phyloP scores from a whole-genome alignment of 2,329 filamentous ascomycete genomes.

The Pseudopyricularia cyperi region DNA sequence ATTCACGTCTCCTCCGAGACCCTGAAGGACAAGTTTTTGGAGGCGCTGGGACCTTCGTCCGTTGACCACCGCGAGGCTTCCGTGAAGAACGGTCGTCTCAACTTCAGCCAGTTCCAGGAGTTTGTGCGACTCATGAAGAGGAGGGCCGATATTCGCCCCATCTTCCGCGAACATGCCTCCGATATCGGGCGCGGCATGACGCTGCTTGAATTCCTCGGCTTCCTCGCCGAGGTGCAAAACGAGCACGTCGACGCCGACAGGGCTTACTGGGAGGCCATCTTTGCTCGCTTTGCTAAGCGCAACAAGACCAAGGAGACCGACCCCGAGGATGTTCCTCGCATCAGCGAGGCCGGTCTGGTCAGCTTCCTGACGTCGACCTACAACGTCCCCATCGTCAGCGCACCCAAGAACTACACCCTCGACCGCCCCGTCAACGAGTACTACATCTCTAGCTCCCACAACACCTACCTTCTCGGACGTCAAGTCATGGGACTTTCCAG shows the following conservation, averaged over 20 bases:
- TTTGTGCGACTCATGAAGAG: conserved; percentile 78
- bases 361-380: conserved; percentile 62
- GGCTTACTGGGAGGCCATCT: conserved; percentile 57
- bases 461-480: conserved; percentile 86
- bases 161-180: conserved; percentile 52
- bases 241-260: conserved; percentile 60
- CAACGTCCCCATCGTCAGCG: conserved; percentile 54
- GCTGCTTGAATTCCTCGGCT: conserved; percentile 59
- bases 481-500: conserved; percentile 86
- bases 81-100: conserved; percentile 51
- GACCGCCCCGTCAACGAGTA: conserved; percentile 90
- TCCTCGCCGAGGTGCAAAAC: conserved; percentile 60
- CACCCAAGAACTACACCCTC: conserved; percentile 49
- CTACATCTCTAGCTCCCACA: conserved; percentile 96
- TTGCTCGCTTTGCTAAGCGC: conserved; percentile 54
- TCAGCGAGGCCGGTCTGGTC: conserved; percentile 69
- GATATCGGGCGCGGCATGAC: conserved; percentile 54
- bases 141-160: conserved; percentile 63
- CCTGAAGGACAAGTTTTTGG: conserved; percentile 59
- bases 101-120: conserved; percentile 68
- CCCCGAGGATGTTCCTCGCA: conserved; percentile 29
- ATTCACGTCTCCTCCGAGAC: conserved; percentile 76
- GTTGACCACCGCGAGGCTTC: conserved; percentile 29
- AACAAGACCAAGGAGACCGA: conserved; percentile 30
- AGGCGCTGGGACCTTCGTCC: conserved; percentile 26